Evolutionary conservation across 306 rosid genomes (phyloP), one percentile per base, ranked within the genome.

Genomic region (Fragaria iinumae): DNA sequence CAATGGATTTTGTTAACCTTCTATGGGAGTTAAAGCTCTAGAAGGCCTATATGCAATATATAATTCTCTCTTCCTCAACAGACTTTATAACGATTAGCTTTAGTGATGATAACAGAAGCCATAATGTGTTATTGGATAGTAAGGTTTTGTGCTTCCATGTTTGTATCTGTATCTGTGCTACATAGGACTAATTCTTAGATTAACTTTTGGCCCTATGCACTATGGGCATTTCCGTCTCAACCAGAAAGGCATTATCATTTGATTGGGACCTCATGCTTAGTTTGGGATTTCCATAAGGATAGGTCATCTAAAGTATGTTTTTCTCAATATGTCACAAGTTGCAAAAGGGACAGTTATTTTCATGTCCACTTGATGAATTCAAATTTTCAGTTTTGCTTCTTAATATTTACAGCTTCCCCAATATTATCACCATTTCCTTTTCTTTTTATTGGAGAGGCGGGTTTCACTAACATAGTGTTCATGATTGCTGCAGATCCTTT

Each of bases 401-500:
- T 60, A 60, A 25, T 60, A 27, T 60, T 27, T 60, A 60, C 67
- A 63, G 43, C 44, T 63, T 63, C 12, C 68, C 21, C 43, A 63
- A 14, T 32, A 34, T 62, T 29, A 8, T 25, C 36, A 60, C n/a
- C 25, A 6, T 65, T 20, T 36, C 17, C 36, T 64, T 64, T 18
- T 6, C 21, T 50, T 16, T 16, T 14, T 17, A 13, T 50, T 16
- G 47, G 70, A 34, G 29, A 53, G 52, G 77, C 67, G 60, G 47
- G 75, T 11, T n/a, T 52, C 79, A 65, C 72, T 67, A 52, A 87
- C 83, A 45, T 53, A 79, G 56, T 10, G 27, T 71, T 79, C 64
- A 47, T 79, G 64, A 81, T 76, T 43, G 71, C 80, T 76, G 76
- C 92, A 94, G 98, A 79, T 94, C 76, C 96, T 94, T 80, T 79